Evolutionary conservation across 2,329 filamentous ascomycete genomes (phyloP), one percentile per base, ranked within the genome.

Genomic region (Paecilomyces sp.): DNA sequence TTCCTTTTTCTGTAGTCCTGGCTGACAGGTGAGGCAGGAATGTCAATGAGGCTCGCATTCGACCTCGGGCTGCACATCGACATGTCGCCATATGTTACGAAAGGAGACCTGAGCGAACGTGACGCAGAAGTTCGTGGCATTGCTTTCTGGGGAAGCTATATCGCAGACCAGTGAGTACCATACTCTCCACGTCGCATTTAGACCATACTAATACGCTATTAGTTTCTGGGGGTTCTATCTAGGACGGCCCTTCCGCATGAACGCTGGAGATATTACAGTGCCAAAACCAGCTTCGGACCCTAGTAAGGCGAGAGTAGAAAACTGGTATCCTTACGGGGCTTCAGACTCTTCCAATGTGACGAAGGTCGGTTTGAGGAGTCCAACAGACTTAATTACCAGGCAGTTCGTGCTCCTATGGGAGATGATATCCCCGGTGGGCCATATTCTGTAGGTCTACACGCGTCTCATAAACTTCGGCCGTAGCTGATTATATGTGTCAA

Each of bases 31-130:
- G 18, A 22, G 55, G 28, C 47, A 75, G 75, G 75, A 18, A 79
- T 79, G 77, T 76, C 77, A 1, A 78, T 78, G 71, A 69, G 77
- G 52, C 70, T 79, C 47, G 72, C 75, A n/a, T 77, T 78, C 51
- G 76, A 80, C 57, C 71, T 80, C 47, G 78, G 75, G 2, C 60
- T 79, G 15, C 77, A 79, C 57, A 56, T 77, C 18, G 74, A 78
- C 58, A 76, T 76, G 66, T 70, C 68, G 1, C 60, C 69, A 0
- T 79, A 80, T 58, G 70, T 79, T 3, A 66, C 70, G 12, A 70
- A 70, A 54, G 76, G 76, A 2, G 68, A 73, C 15, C 73, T 80
- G 53, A 76, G 70, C 28, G 60, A 67, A 0, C 66, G 68, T 3
- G 77, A 79, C 61, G 74, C 76, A 18, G 72, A 75, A 36, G 69